Evolutionary conservation across 768 basidiomycete genomes (phyloP), one percentile per base, ranked within the genome.

Genomic region (Hygrophorus pudorinus): DNA sequence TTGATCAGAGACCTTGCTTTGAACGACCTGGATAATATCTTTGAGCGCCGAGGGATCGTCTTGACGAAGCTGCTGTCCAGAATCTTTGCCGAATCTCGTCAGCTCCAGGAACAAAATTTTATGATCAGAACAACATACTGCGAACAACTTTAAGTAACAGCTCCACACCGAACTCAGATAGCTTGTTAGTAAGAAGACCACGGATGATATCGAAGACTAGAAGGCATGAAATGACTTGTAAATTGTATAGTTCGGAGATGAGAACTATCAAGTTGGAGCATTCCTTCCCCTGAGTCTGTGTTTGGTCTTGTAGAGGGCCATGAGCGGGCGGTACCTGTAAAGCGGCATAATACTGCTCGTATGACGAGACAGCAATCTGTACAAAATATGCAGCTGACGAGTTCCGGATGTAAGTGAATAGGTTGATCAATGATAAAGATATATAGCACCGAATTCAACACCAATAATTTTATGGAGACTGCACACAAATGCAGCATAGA

Each of bases 31-130:
- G 17, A 94, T 76, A 51, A 98, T 96, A 49, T 97, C 91, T 56
- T 89, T 96, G 40, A 99, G 65, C 0, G 90, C 87, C 1, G 76
- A 77, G 8, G 96, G 92, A 56, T 99, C 96, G 55, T 98, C 96
- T 44, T 80, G 76, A 13, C 94, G 76, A 11, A 99, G 72, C 55
- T 96, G 92, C 39, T 79, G 78, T 1, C 96, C 96, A n/a, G 85
- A 92, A 61, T 78, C 93, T 98, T 53, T 47, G 3, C 44, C 42
- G 51, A 51, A 49, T n/a, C 13, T 51, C 21, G 41, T 47, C 24
- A 33, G 39, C 47, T 45, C 18, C 10, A 7, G 16, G n/a, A 33
- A 16, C 6, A 4, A n/a, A 38, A 30, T 8, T 30, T 31, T 20
- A 17, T n/a, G 28, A 34, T 10, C 21, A 18, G 24, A 32, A 33